Conservation (phyloP, 495 filamentous ascomycete genomes). For the Tuber melanosporum region DNA sequence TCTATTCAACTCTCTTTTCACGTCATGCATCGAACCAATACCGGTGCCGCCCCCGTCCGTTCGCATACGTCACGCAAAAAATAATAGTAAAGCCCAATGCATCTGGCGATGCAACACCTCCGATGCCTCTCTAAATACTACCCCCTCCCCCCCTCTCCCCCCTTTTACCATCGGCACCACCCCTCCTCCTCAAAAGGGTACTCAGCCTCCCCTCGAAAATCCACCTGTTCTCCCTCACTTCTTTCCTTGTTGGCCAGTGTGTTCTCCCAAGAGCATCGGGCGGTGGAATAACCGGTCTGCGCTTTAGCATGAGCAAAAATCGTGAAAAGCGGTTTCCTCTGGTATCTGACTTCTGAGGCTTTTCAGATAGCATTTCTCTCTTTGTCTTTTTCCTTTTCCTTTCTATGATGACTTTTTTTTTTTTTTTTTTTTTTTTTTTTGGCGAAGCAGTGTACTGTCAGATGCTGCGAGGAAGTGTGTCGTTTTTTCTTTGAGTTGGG, state of each 20-base stretch:
- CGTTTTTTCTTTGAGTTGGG: background rate
- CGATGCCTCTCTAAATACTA: background rate
- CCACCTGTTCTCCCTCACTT: background rate
- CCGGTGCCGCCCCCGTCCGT: background rate
- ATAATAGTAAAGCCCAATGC: background rate
- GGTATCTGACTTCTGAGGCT: background rate
- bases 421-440: too few species aligned
- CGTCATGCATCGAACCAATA: background rate
- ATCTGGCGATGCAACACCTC: background rate
- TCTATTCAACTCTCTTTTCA: background rate
- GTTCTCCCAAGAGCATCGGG: background rate
- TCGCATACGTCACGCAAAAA: too few species aligned
- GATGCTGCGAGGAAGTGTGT: background rate
- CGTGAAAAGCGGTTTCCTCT: too few species aligned
- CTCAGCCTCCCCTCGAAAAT: background rate
- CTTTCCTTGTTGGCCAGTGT: background rate
- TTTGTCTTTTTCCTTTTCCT: background rate
- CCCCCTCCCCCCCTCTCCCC: too few species aligned
- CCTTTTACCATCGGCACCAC: background rate
- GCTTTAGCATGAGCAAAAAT: background rate
- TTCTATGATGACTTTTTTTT: too few species aligned
- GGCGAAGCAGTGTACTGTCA: background rate
- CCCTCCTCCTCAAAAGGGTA: background rate
- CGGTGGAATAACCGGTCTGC: background rate
- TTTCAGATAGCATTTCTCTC: background rate